Evolutionary conservation across 2,329 filamentous ascomycete genomes (phyloP), one percentile per base, ranked within the genome.

Genomic region (Trichoderma lentiforme): DNA sequence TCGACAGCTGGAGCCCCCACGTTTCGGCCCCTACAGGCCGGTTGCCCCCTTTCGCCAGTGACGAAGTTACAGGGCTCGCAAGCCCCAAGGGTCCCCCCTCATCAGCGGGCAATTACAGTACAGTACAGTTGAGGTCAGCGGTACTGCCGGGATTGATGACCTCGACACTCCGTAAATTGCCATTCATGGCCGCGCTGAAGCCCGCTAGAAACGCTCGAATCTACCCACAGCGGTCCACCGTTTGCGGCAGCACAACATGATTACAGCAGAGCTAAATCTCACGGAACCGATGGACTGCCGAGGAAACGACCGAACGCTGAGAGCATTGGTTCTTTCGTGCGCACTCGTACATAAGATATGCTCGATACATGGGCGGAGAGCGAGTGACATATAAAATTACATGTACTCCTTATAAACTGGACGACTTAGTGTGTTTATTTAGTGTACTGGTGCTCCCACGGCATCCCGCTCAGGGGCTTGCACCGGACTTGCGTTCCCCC

Each of bases 1-100:
- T 60, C 28, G 39, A 28, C n/a, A 9, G 24, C 69, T 56, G 14
- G 51, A 51, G 36, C 69, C 69, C 69, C 69, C 69, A 71, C 69
- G 68, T 57, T 64, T 71, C 43, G 24, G 26, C 39, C 30, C 61
- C 53, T 66, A 71, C 69, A 66, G 36, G 51, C n/a, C 51, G 30
- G 39, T 15, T 26, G 32, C 43, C 66, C 66, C 67, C 67, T 58
- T 70, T 70, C 36, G 28, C 30, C 14, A 60, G 21, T 11, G 53
- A 39, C 21, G 60, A 63, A 26, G 26, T 61, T 34, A 61, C 57
- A 69, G 66, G 36, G 67, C 67, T 21, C 30, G 64, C 64, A 67
- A 26, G 30, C 66, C 65, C 66, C 15, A 68, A 53, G 43, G 15
- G 57, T 51, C 57, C 36, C 56, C 66, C 66, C 65, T 58, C 56